Evolutionary conservation across 768 basidiomycete species (phyloP).

Genomic region (Kondoa malvinella): DNA sequence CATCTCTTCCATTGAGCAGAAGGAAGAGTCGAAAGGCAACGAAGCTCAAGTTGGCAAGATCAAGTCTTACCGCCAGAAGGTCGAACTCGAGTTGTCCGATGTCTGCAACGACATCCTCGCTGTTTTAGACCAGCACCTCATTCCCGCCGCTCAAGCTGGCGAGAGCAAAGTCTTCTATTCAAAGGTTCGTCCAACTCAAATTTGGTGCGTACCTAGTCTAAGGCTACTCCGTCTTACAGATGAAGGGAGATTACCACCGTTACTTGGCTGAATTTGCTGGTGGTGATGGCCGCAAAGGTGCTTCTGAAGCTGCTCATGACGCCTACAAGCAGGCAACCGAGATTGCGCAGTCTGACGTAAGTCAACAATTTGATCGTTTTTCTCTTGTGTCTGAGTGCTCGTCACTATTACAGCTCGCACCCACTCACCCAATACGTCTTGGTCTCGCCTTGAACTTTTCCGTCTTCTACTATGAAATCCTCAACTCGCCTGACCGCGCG

Average conservation of each 20-base stretch:
- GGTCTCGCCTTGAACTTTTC: constrained; percentile 98
- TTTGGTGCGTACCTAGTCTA: neutral
- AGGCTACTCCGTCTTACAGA: constrained; percentile 30
- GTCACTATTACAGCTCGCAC: constrained; percentile 31
- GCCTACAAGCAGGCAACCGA: constrained; percentile 95
- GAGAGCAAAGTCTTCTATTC: constrained; percentile 95
- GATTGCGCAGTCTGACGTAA: constrained; percentile 42
- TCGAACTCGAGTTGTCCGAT: constrained; percentile 85
- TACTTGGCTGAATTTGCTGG: constrained; percentile 97
- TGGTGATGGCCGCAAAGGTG: constrained; percentile 92
- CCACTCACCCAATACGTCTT: constrained; percentile 93
- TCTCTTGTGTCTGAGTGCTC: neutral
- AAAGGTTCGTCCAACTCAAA: constrained; percentile 50
- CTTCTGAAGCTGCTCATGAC: constrained; percentile 89
- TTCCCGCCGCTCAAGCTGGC: constrained; percentile 85
- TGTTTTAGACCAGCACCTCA: constrained; percentile 81
- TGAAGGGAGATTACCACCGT: constrained; percentile 99
- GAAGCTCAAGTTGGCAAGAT: constrained; percentile 92
- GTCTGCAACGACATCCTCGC: constrained; percentile 68
- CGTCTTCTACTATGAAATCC: constrained; percentile 98
- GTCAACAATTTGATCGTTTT: neutral
- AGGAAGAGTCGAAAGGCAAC: constrained; percentile 90
- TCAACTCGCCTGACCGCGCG: constrained; percentile 95
- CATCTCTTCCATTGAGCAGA: constrained; percentile 95
- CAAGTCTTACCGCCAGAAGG: constrained; percentile 41